Conservation (phyloP, 306 rosid genomes). For the Albizia julibrissin region DNA sequence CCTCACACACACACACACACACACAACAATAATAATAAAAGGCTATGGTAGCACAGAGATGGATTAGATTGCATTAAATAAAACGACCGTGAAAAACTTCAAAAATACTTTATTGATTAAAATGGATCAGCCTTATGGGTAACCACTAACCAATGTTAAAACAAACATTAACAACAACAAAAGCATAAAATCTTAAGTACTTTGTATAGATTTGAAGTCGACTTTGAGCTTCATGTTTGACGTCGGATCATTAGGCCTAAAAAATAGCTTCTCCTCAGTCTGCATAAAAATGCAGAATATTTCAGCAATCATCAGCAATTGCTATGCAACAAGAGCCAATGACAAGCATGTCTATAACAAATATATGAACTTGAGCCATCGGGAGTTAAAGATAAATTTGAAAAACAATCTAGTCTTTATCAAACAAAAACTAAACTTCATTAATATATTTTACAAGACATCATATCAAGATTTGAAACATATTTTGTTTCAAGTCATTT, state of each 20-base stretch:
- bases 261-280: constrained; percentile 59
- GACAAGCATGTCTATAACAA: background rate
- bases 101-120: background rate
- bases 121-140: background rate
- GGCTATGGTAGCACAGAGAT: background rate
- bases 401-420: background rate
- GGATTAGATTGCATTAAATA: background rate
- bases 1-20: background rate
- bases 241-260: constrained; percentile 74
- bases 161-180: constrained; percentile 8
- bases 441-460: background rate
- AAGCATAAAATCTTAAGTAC: constrained; percentile 39
- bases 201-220: constrained; percentile 56
- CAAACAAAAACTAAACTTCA: background rate
- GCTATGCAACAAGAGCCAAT: background rate
- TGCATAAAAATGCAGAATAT: constrained; percentile 33
- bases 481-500: background rate
- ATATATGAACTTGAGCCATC: background rate
- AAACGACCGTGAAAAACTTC: background rate
- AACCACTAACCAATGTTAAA: constrained; percentile 12
- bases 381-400: background rate
- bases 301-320: constrained; percentile 11
- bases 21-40: background rate
- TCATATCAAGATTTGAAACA: background rate
- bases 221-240: constrained; percentile 64